A percentile compares a stretch with the other conserved stretches of the same genome.
Conservation (phyloP, 2,329 filamentous ascomycete species). For the Penicillium sp. region DNA sequence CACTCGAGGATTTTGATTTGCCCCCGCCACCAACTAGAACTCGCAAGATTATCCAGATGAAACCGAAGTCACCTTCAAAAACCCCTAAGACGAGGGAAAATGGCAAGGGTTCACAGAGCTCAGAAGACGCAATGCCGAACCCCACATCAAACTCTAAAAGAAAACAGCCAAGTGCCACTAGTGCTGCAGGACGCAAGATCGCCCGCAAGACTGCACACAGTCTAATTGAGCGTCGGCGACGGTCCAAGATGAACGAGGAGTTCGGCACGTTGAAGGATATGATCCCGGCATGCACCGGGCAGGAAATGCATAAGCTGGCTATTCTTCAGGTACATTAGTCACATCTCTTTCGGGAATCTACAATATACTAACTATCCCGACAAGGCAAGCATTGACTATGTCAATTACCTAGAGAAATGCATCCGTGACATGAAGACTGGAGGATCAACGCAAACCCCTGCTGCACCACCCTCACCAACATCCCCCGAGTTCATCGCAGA, state of each 20-base stretch:
- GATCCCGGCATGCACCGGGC: slow-evolving; percentile 90
- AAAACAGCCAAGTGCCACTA: slow-evolving; percentile 73
- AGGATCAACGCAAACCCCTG: slow-evolving; percentile 22
- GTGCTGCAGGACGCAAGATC: slow-evolving; percentile 88
- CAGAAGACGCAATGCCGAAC: slow-evolving; percentile 26
- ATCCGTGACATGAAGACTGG: slow-evolving; percentile 72
- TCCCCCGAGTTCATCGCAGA: slow-evolving; percentile 36
- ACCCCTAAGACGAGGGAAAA: slow-evolving; percentile 34
- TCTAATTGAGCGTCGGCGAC: slow-evolving; percentile 81
- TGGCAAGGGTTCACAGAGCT: slow-evolving; percentile 19
- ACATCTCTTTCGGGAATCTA: slow-evolving; percentile 6
- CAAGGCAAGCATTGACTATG: slow-evolving; percentile 96
- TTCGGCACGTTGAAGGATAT: slow-evolving; percentile 90
- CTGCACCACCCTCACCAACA: slow-evolving; percentile 36
- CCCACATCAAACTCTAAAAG: slow-evolving; percentile 58
- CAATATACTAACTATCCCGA: slow-evolving; percentile 3
- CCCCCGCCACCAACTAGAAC: slow-evolving; percentile 89
- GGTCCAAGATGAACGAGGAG: slow-evolving; percentile 99
- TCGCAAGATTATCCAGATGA: slow-evolving; percentile 98
- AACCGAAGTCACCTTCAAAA: slow-evolving; percentile 56
- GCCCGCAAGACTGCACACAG: slow-evolving; percentile 95
- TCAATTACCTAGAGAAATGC: slow-evolving; percentile 90
- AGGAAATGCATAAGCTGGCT: slow-evolving; percentile 96
- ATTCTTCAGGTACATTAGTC: slow-evolving; percentile 73
- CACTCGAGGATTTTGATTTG: slow-evolving; percentile 64